Base-by-base conservation (phyloP, 352 stramenopile genomes). In the Phytophthora nicotianae region DNA sequence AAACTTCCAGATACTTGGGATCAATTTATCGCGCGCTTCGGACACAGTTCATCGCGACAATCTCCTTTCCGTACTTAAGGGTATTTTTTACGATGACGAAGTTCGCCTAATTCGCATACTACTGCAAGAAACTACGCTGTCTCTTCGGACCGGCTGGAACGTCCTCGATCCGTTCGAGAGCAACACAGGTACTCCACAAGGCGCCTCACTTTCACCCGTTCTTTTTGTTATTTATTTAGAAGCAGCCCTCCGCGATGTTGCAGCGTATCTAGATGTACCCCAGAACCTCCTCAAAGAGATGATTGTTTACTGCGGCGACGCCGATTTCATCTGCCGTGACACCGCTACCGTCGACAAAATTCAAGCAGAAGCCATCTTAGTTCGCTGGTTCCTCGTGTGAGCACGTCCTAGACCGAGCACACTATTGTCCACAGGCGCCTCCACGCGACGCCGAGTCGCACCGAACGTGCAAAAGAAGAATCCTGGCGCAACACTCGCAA, bases 191-290 rank as follows among this genome's bases (percentile, higher is more conserved):
- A 64, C 37, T 5, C 37, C 46, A 1, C 40, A 65, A 58, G 47
- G 48, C 5, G 38, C 53, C 38, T 56, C 57, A 53, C 9, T 65
- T 1, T 58, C 47, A 0, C 38, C 38, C 24, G 48, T 65, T 58
- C 26, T 58, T 51, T 64, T 50, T 48, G 46, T 48, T 65, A 26
- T 51, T 14, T 58, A 58, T 6, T 16, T 65, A 11, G 56, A 58
- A 58, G 47, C 48, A 47, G 57, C 27, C n/a, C 5, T 52, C 19
- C 46, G 40, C 11, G 48, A 51, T 14, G 6, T 58, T 9, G 37
- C 38, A 13, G 35, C n/a, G 7, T 24, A 65, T 0, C 17, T 63
- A n/a, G n/a, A 55, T 33, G 43, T 50, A 2, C 35, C 43, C 20
- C 46, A 56, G 9, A n/a, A 50, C 1, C 33, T 56, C 26, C 56